Evolutionary conservation across 83 land plant genomes (phyloP), one percentile per base, ranked within the genome.

Genomic region (Thuja plicata): DNA sequence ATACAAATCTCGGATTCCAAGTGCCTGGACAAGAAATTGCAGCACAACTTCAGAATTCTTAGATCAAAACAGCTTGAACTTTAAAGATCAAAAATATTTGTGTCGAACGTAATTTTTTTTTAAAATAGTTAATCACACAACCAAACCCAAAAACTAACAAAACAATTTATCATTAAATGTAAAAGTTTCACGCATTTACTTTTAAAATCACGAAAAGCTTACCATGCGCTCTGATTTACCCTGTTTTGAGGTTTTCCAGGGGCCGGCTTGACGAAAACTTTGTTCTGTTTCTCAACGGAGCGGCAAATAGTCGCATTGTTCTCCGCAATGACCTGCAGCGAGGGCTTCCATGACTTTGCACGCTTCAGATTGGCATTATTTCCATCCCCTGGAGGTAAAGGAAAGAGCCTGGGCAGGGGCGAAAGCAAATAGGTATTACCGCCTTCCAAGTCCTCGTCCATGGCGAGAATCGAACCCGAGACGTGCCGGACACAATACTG

Each of bases 391-490:
- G 84, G 48, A 5, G 17, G 48, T 0, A 30, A 38, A 7, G 84
- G 84, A 11, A 77, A 35, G 6, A 77, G 38, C 38, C 38, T 11
- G 41, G 80, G 80, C 84, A 80, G 10, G n/a, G 84, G 84, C 43
- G 43, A 38, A 5, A 80, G 84, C 84, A 80, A 21, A 46, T 80
- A 80, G 40, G 84, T 80, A 9, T 41, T 80, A 11, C 48, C 84
- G 10, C 84, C 84, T 40, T 41, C n/a, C 24, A 80, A 46, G 2
- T 80, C 84, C 9, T 16, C 84, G 46, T 80, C 45, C n/a, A 17
- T 16, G 84, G 84, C 6, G 9, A 80, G 84, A 80, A 40, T 80
- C 84, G 84, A 41, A 17, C 84, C 84, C n/a, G 84, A 35, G 84
- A 8, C 84, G 48, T 80, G 27, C 1, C 6, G 84, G 48, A 80